Evolutionary conservation across 2,329 filamentous ascomycete genomes (phyloP).

Genomic region (Aspergillus proliferans): DNA sequence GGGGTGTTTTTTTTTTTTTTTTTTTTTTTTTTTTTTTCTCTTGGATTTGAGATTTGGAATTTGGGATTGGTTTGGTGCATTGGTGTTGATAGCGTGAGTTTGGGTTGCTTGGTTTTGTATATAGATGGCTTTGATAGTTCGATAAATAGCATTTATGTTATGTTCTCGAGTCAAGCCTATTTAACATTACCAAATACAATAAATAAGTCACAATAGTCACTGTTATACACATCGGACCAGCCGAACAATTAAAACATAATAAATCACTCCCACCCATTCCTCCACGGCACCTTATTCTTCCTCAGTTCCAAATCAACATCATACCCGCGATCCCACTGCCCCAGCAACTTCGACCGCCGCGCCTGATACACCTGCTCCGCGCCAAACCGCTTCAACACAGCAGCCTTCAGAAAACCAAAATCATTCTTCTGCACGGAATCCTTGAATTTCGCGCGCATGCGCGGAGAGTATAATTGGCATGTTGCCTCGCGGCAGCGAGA

Average conservation of each 20-base stretch:
- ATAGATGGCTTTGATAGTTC: too few species aligned
- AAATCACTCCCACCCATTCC: conserved; percentile 42
- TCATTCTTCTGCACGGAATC: conserved; percentile 63
- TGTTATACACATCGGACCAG: not conserved
- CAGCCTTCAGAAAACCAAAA: conserved; percentile 57
- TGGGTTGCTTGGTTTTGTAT: too few species aligned
- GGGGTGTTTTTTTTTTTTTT: too few species aligned
- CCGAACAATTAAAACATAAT: conserved; percentile 4
- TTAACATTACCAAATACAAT: too few species aligned
- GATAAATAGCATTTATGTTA: too few species aligned
- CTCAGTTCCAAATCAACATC: conserved; percentile 42
- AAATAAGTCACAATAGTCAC: too few species aligned
- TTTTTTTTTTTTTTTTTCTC: too few species aligned
- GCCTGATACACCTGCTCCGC: conserved; percentile 56
- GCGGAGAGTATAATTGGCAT: conserved; percentile 74
- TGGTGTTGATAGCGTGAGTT: not conserved
- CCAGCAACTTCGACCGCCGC: conserved; percentile 48
- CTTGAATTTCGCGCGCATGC: conserved; percentile 70
- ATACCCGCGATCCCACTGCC: conserved; percentile 56
- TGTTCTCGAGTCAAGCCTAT: too few species aligned
- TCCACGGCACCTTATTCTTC: conserved; percentile 48
- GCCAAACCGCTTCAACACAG: conserved; percentile 52
- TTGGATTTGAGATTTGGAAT: not conserved
- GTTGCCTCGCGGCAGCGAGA: conserved; percentile 35
- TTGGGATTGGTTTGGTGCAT: not conserved